Evolutionary conservation across 345 rosid species (phyloP).

Genomic region (Mercurialis annua): DNA sequence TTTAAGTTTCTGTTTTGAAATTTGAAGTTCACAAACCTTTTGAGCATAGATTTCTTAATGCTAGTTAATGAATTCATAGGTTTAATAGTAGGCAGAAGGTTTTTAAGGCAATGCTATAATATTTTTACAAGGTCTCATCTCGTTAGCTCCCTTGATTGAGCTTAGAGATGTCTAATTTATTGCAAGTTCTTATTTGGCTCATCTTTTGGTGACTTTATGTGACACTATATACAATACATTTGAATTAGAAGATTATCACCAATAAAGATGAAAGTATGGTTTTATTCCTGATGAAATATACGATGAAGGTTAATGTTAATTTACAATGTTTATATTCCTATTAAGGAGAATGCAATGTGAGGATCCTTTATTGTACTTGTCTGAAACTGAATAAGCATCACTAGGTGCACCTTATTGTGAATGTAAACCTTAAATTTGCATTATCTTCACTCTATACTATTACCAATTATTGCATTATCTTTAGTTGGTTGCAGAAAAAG

Average conservation of each 20-base stretch:
- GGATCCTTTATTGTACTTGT: not conserved
- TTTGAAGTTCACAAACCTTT: conserved; percentile 7
- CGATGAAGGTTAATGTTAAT: too few relatives aligned
- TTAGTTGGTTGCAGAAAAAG: conserved; percentile 69
- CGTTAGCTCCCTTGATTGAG: not conserved
- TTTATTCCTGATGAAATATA: not conserved
- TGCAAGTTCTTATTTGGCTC: not conserved
- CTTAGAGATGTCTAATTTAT: not conserved
- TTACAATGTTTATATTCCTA: not conserved
- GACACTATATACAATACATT: not conserved
- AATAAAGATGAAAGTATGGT: not conserved
- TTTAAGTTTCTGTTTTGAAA: not conserved
- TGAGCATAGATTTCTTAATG: not conserved
- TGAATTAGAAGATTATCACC: too few relatives aligned
- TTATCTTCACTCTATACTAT: not conserved
- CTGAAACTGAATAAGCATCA: not conserved
- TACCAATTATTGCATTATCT: conserved; percentile 22
- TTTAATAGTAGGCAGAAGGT: not conserved
- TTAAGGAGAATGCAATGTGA: not conserved
- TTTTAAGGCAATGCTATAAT: not conserved
- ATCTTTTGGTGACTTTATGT: not conserved
- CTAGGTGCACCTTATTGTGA: not conserved
- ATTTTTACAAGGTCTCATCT: not conserved
- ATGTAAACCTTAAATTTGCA: not conserved
- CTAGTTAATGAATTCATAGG: not conserved